These are phyloP conservation scores for Astrephomene gubernaculifera DNA, from an alignment of 139 green algal species.

Conservation along the genomic window DNA sequence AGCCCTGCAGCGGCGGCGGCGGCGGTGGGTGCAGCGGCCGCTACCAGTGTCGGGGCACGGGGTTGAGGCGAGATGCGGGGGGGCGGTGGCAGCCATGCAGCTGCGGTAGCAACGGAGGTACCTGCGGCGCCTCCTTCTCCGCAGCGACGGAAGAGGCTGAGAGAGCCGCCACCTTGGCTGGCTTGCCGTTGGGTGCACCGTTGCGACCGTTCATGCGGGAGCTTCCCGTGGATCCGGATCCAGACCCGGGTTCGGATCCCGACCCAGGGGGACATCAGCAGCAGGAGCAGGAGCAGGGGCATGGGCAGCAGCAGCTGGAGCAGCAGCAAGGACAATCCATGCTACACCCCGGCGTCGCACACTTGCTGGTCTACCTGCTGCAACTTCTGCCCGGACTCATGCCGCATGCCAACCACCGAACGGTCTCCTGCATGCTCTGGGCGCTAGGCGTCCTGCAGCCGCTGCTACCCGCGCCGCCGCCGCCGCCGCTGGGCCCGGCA, in stretches of 20 bases:
- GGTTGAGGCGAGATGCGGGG: not conserved
- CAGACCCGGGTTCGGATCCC: too few relatives aligned
- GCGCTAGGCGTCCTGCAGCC: constrained; percentile 43
- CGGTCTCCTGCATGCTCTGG: constrained; percentile 52
- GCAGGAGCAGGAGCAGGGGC: not conserved
- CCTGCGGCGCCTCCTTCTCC: not conserved
- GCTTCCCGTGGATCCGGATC: not conserved
- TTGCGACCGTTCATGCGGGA: not conserved
- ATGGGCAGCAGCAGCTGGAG: not conserved
- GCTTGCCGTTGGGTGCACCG: too few relatives aligned
- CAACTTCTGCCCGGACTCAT: constrained; percentile 34
- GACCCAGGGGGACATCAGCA: not conserved
- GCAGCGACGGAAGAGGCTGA: not conserved
- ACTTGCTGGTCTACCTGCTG: constrained; percentile 11
- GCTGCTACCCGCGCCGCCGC: not conserved
- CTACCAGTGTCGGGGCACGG: not conserved
- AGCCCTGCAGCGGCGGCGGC: not conserved
- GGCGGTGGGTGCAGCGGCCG: not conserved
- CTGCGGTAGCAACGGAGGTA: not conserved
- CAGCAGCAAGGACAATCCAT: not conserved
- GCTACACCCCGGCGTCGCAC: not conserved
- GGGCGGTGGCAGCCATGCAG: not conserved
- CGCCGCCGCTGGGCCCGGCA: too few relatives aligned
- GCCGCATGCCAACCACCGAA: constrained; percentile 24
- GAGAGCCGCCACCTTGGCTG: not conserved